Conservation (phyloP, 83 land plant species). For the Thuja plicata region DNA sequence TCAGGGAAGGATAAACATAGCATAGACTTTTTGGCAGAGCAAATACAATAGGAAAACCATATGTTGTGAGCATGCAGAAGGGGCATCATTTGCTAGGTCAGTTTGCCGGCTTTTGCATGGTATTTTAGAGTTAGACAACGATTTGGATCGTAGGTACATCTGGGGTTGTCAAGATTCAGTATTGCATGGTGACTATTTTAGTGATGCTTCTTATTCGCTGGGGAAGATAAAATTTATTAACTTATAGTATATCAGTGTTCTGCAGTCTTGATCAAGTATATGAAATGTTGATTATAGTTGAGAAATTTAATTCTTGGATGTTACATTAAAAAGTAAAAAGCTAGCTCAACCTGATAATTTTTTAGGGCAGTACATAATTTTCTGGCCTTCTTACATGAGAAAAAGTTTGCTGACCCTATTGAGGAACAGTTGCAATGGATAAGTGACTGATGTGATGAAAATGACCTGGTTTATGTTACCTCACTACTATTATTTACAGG, state of each 20-base stretch:
- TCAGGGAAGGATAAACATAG: slow-evolving; percentile 1
- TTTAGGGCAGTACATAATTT: background rate
- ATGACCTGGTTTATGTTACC: slow-evolving; percentile 4
- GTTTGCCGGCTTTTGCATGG: background rate
- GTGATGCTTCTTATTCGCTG: background rate
- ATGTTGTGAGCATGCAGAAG: background rate
- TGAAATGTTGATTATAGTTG: background rate
- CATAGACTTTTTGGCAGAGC: background rate
- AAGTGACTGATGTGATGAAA: background rate
- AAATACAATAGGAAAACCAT: background rate
- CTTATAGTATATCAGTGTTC: background rate
- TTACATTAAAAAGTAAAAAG: background rate
- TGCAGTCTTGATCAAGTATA: background rate
- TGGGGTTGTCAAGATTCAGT: background rate
- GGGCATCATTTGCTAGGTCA: background rate
- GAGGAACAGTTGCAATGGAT: background rate
- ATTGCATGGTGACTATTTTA: slow-evolving; percentile 1
- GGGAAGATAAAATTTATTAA: background rate
- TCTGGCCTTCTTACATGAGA: background rate
- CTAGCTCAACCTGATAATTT: background rate
- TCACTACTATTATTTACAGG: background rate
- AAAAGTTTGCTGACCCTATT: background rate
- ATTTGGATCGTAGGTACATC: background rate
- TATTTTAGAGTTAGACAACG: background rate
- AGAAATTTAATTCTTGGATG: background rate